A percentile compares a stretch with the other conserved stretches of the same genome.
Evolutionary conservation across 1,284 basidiomycete species (phyloP).

Genomic region (Heterobasidion occidentale): DNA sequence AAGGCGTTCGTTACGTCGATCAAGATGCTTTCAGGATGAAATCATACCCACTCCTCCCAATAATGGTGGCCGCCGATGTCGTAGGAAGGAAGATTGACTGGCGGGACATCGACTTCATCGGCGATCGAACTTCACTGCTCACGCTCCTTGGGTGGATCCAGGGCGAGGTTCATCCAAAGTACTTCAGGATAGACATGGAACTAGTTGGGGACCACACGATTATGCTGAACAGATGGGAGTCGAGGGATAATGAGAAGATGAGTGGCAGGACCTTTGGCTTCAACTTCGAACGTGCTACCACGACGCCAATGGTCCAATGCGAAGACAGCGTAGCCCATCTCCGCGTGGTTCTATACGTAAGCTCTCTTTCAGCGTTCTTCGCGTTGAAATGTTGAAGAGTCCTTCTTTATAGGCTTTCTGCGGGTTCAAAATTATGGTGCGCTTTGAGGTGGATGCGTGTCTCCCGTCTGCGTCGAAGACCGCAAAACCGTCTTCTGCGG

Average conservation of each 20-base stretch:
- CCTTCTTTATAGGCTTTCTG: slow-evolving; percentile 15
- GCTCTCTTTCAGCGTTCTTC: neutral
- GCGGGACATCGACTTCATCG: slow-evolving; percentile 43
- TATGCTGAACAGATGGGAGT: slow-evolving; percentile 44
- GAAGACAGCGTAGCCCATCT: slow-evolving; percentile 1
- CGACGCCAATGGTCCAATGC: slow-evolving; percentile 12
- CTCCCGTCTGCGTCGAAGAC: slow-evolving; percentile 3
- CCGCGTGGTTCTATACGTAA: slow-evolving; percentile 6
- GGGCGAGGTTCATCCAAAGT: neutral
- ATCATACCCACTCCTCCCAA: slow-evolving; percentile 32
- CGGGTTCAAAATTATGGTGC: slow-evolving; percentile 22
- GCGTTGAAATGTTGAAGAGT: neutral
- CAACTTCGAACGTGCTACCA: slow-evolving; percentile 39
- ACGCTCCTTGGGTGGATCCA: slow-evolving; percentile 48
- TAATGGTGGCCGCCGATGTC: slow-evolving; percentile 41
- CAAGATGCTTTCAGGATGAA: slow-evolving; percentile 42
- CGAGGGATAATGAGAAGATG: slow-evolving; percentile 20
- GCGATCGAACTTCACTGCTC: slow-evolving; percentile 48
- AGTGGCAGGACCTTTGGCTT: slow-evolving; percentile 33
- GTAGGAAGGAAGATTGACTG: slow-evolving; percentile 34
- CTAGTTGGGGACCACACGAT: slow-evolving; percentile 43
- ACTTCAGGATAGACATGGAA: slow-evolving; percentile 5
- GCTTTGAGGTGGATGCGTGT: slow-evolving; percentile 24
- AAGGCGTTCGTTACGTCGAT: slow-evolving; percentile 33
- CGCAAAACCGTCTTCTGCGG: slow-evolving; percentile 13